phyloP scores from a whole-genome alignment of 495 filamentous ascomycete genomes.

The Neurospora tetraspora region DNA sequence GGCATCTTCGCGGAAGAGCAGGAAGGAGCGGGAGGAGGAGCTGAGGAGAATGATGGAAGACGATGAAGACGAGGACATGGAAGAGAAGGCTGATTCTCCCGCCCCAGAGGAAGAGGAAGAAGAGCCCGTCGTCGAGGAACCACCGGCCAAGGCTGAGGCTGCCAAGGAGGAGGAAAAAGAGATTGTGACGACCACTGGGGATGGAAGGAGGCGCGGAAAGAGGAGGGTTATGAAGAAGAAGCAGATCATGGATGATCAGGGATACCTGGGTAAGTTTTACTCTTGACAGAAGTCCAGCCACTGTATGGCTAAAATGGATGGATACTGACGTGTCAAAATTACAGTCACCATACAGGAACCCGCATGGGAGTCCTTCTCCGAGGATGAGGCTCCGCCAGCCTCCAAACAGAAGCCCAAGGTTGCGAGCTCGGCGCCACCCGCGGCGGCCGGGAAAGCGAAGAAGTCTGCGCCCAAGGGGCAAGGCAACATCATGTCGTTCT shows the following conservation, averaged over 20 bases:
- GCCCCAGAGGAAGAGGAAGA: constrained; percentile 10
- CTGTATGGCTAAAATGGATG: not conserved
- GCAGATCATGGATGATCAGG: constrained; percentile 83
- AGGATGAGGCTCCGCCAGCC: constrained; percentile 59
- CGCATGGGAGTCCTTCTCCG: constrained; percentile 92
- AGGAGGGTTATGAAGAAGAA: constrained; percentile 83
- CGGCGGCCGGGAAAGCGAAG: constrained; percentile 36
- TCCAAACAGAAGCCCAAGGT: constrained; percentile 47
- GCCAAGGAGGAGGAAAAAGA: constrained; percentile 42
- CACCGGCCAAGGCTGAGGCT: constrained; percentile 21
- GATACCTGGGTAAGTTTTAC: constrained; percentile 68
- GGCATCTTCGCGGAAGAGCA: constrained; percentile 39
- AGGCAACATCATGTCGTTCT: constrained; percentile 91
- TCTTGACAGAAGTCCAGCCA: not conserved
- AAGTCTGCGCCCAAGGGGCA: constrained; percentile 55
- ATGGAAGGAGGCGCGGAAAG: constrained; percentile 67
- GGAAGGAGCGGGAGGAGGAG: constrained; percentile 61
- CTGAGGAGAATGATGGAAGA: constrained; percentile 84
- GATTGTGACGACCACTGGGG: constrained; percentile 42
- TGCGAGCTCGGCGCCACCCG: constrained; percentile 12
- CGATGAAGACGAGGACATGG: constrained; percentile 45
- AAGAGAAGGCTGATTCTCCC: constrained; percentile 11
- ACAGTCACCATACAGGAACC: constrained; percentile 85
- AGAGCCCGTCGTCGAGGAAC: constrained; percentile 23
- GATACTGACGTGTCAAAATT: constrained; percentile 6